A percentile compares a stretch with the other conserved stretches of the same genome.
phyloP scores from a whole-genome alignment of 2,329 filamentous ascomycete species.

The Alternaria consortialis region DNA sequence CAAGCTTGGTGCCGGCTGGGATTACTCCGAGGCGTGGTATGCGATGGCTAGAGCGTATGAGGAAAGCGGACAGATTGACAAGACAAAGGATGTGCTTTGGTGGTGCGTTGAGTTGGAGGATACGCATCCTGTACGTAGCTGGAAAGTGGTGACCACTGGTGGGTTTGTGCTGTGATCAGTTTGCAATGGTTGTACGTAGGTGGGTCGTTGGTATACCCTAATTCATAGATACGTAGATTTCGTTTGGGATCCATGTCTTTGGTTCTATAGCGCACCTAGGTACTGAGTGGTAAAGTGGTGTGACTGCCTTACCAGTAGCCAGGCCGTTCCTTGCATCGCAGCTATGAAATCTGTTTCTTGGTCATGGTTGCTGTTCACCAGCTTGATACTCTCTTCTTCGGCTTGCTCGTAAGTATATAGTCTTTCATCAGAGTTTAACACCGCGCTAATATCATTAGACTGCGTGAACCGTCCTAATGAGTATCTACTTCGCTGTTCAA shows the following conservation, averaged over 20 bases:
- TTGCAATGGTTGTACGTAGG: background rate
- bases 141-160: constrained; percentile 69
- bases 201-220: background rate
- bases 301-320: background rate
- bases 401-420: no score
- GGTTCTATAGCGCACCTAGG: no score
- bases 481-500: no score
- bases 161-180: constrained; percentile 42
- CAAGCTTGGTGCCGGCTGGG: constrained; percentile 87
- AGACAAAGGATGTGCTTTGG: constrained; percentile 93
- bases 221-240: background rate
- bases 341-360: no score
- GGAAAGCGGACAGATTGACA: constrained; percentile 82
- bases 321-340: background rate
- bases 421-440: no score
- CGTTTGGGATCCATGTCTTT: background rate
- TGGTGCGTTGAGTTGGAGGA: constrained; percentile 98
- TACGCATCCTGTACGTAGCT: constrained; percentile 77
- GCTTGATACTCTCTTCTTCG: no score
- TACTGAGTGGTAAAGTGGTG: background rate
- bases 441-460: no score
- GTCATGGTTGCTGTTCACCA: no score
- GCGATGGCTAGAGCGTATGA: constrained; percentile 87
- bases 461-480: no score
- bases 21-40: constrained; percentile 93